A percentile compares a stretch with the other conserved stretches of the same genome.
phyloP scores from a whole-genome alignment of 805 yeast genomes.

The Candida michaelii region DNA sequence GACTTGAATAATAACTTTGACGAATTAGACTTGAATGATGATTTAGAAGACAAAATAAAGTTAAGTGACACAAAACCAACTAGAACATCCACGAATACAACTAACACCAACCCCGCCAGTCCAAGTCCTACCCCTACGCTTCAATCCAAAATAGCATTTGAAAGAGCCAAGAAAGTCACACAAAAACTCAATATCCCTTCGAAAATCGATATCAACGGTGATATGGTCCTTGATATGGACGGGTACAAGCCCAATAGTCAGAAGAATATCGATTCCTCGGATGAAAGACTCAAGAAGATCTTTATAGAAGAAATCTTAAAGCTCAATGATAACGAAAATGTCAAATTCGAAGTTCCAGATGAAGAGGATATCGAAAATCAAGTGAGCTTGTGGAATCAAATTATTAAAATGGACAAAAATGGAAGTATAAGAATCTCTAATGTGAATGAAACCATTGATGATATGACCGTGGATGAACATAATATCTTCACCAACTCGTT shows the following conservation, averaged over 20 bases:
- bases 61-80: slow-evolving; percentile 19
- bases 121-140: slow-evolving; percentile 21
- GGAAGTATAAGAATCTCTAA: slow-evolving; percentile 63
- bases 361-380: slow-evolving; percentile 9
- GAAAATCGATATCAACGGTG: slow-evolving; percentile 85
- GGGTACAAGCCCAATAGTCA: slow-evolving; percentile 86
- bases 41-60: slow-evolving; percentile 30
- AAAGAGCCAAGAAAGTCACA: slow-evolving; percentile 62
- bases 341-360: slow-evolving; percentile 3
- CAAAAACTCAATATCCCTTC: slow-evolving; percentile 81
- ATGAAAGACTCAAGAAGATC: slow-evolving; percentile 69
- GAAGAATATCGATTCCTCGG: slow-evolving; percentile 72
- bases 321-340: slow-evolving; percentile 17
- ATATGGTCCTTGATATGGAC: slow-evolving; percentile 86
- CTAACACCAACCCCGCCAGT: no score
- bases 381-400: slow-evolving; percentile 35
- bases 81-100: no score
- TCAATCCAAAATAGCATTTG: slow-evolving; percentile 46
- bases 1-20: slow-evolving; percentile 29
- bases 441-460: slow-evolving; percentile 42
- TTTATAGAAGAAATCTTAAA: slow-evolving; percentile 67
- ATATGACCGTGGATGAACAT: slow-evolving; percentile 12
- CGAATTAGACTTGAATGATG: slow-evolving; percentile 35
- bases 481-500: slow-evolving; percentile 21
- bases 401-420: slow-evolving; percentile 53